phyloP scores from a whole-genome alignment of 2,329 filamentous ascomycete species.

The Paecilomyces sp. region DNA sequence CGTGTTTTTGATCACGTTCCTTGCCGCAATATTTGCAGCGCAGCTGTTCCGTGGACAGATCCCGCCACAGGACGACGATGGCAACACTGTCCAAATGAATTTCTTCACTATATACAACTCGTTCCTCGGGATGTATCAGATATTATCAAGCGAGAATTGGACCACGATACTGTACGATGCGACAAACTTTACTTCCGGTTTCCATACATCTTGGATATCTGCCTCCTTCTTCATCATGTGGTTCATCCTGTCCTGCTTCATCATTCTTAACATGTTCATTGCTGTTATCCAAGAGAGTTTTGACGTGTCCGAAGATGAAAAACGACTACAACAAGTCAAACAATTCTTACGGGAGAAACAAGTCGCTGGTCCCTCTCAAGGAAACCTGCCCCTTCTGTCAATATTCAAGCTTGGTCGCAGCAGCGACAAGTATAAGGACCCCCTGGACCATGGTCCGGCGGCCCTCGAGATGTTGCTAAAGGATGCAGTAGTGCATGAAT shows the following conservation, averaged over 20 bases:
- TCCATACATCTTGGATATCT: conserved; percentile 82
- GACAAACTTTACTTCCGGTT: conserved; percentile 58
- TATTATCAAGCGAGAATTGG: conserved; percentile 95
- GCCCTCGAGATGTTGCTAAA: conserved; percentile 96
- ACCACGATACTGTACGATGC: conserved; percentile 78
- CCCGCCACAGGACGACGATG: conserved; percentile 54
- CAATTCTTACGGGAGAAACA: conserved; percentile 91
- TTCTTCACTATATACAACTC: conserved; percentile 93
- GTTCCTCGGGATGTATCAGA: conserved; percentile 96
- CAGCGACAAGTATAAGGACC: conserved; percentile 63
- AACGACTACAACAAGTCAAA: conserved; percentile 91
- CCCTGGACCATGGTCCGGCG: conserved; percentile 82
- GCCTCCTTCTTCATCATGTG: conserved; percentile 86
- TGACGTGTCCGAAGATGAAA: conserved; percentile 96
- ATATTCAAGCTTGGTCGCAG: conserved; percentile 56
- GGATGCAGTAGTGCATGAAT: conserved; percentile 89
- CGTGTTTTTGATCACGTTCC: conserved; percentile 89
- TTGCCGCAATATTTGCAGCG: conserved; percentile 86
- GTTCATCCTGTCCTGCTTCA: conserved; percentile 94
- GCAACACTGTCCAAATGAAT: conserved; percentile 60
- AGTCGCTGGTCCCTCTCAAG: conserved; percentile 57
- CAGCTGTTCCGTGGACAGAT: conserved; percentile 90
- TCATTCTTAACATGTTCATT: conserved; percentile 99
- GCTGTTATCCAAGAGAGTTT: conserved; percentile 99
- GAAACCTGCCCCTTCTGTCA: conserved; percentile 59